phyloP scores from a whole-genome alignment of 108 stramenopile species.

The Asterionellopsis glacialis region DNA sequence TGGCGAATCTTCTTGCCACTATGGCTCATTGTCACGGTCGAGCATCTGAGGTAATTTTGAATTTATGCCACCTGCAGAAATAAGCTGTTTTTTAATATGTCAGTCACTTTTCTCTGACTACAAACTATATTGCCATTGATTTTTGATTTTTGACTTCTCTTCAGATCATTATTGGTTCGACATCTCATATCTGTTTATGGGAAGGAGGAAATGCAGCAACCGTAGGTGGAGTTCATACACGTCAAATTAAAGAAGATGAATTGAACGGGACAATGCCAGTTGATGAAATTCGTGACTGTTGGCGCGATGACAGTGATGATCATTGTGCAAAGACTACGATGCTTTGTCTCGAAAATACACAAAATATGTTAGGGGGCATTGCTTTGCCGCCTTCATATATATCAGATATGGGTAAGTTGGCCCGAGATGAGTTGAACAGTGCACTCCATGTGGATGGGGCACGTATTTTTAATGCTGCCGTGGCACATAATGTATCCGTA shows the following conservation, averaged over 20 bases:
- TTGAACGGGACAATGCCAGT: slow-evolving; percentile 37
- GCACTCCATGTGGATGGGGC: slow-evolving; percentile 89
- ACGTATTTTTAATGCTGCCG: slow-evolving; percentile 89
- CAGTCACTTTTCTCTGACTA: not conserved
- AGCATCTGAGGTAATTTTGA: slow-evolving; percentile 41
- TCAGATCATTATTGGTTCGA: slow-evolving; percentile 59
- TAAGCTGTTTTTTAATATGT: not conserved
- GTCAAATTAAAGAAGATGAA: slow-evolving; percentile 67
- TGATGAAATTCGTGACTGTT: slow-evolving; percentile 56
- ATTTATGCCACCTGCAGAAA: too few relatives aligned
- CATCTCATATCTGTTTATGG: slow-evolving; percentile 72
- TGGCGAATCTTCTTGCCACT: slow-evolving; percentile 92
- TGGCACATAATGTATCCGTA: slow-evolving; percentile 46
- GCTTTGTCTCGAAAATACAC: slow-evolving; percentile 94
- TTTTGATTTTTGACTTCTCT: not conserved
- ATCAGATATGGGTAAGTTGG: slow-evolving; percentile 63
- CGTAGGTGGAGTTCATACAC: slow-evolving; percentile 72
- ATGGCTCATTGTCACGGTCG: slow-evolving; percentile 83
- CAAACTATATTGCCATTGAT: not conserved
- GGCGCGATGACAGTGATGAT: slow-evolving; percentile 75
- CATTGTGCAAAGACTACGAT: slow-evolving; percentile 87
- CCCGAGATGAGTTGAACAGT: slow-evolving; percentile 48
- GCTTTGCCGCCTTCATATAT: slow-evolving; percentile 78
- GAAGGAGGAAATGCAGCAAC: slow-evolving; percentile 67
- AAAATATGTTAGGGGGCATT: slow-evolving; percentile 94